These are phyloP conservation scores for Saccharomycopsis crataegensis DNA, from an alignment of 1,139 yeast genomes.

Conservation along the genomic window DNA sequence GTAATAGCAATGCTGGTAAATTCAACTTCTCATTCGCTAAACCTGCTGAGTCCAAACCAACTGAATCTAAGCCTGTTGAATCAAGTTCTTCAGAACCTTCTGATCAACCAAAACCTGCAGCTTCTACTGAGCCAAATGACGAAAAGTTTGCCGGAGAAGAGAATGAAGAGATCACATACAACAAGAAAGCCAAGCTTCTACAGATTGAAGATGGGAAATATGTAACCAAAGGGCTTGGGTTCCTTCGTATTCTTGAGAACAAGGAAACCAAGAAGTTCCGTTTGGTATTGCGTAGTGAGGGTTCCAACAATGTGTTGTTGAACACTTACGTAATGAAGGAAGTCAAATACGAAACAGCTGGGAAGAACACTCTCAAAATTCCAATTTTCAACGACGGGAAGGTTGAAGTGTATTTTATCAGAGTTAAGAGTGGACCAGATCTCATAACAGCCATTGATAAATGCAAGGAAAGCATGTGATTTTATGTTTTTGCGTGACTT, in stretches of 20 bases:
- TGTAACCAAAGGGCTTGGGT: slow-evolving; percentile 70
- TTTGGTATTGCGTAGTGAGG: slow-evolving; percentile 78
- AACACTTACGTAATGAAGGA: slow-evolving; percentile 51
- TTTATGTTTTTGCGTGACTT: no score
- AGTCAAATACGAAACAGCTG: slow-evolving; percentile 48
- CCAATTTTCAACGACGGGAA: slow-evolving; percentile 39
- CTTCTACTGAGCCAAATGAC: slow-evolving; percentile 24
- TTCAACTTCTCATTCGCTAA: slow-evolving; percentile 16
- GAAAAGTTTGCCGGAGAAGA: slow-evolving; percentile 78
- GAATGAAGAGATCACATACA: slow-evolving; percentile 56
- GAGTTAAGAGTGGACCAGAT: slow-evolving; percentile 40
- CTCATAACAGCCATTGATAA: slow-evolving; percentile 32
- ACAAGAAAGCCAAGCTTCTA: slow-evolving; percentile 69
- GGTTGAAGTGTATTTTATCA: slow-evolving; percentile 31
- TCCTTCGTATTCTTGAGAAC: slow-evolving; percentile 61
- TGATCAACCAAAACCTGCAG: neutral
- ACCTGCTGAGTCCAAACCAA: slow-evolving; percentile 6
- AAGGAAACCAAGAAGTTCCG: slow-evolving; percentile 55
- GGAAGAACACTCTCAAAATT: slow-evolving; percentile 44
- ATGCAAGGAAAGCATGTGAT: slow-evolving; percentile 1
- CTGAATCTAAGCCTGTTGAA: neutral
- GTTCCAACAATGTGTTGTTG: slow-evolving; percentile 72
- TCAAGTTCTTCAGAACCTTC: neutral
- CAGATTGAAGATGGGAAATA: slow-evolving; percentile 42
- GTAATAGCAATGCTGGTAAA: no score